Evolutionary conservation across 805 yeast species (phyloP), one percentile per base, ranked within the genome.

Genomic region (Metschnikowia baotianmanensis): DNA sequence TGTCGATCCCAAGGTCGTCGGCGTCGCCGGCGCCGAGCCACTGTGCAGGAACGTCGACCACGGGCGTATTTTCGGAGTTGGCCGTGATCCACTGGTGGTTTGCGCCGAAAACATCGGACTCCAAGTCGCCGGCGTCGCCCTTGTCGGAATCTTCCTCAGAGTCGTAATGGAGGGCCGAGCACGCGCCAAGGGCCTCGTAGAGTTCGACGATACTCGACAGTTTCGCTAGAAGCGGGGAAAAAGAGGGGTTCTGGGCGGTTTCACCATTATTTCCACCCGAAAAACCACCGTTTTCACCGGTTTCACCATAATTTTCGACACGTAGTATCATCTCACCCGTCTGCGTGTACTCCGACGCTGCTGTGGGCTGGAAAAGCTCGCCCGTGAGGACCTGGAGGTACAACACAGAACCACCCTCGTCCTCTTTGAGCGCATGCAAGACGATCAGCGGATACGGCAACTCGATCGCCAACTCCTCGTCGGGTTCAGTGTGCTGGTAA

Each of bases 101-200:
- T 6, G 23, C 31, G 10, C 40, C n/a, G 18, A 34, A 40, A 5
- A 16, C 34, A 6, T 32, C 48, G 25, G 46, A 56, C 6, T 46
- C 59, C 19, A 51, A 57, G 19, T 54, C 29, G 17, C 37, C 9
- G 18, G 13, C 32, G 3, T 31, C 31, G 12, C 38, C 53, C 20
- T 51, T 58, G 16, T 56, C 63, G 9, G 56, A 47, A 47, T 42
- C 40, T 2, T 49, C 33, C 9, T 46, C 57, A 1, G 60, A 47
- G 39, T 69, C 74, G 20, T 40, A 48, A 47, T 70, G 69, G 23
- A 67, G 47, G 3, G 69, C 59, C 3, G 74, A 65, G 47, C 76
- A 70, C 39, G 58, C 53, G 21, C 62, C 51, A 46, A 72, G 43
- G 6, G 69, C 63, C 7, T 59, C 54, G 50, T 67, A 72, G 20